Evolutionary conservation across 1,284 basidiomycete genomes (phyloP).

Genomic region (Trichosporon coremiiforme): DNA sequence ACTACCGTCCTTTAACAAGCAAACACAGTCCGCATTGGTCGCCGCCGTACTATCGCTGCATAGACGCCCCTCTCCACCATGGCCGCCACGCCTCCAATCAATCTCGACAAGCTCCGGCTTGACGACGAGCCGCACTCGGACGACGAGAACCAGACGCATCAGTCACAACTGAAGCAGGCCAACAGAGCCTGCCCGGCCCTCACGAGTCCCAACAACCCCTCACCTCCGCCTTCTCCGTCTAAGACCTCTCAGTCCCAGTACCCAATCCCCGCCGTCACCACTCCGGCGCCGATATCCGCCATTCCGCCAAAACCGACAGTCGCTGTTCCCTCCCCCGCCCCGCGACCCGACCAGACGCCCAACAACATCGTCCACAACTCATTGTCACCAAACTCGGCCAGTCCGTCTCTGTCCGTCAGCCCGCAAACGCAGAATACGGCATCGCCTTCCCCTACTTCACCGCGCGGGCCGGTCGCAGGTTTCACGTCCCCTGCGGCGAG

Average conservation of each 20-base stretch:
- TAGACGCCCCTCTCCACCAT: background rate
- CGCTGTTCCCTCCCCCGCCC: background rate
- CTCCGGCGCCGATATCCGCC: background rate
- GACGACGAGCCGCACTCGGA: background rate
- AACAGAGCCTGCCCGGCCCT: background rate
- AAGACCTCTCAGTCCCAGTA: background rate
- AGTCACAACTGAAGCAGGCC: background rate
- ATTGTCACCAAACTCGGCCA: background rate
- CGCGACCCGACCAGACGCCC: background rate
- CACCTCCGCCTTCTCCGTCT: background rate
- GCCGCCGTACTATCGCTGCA: background rate
- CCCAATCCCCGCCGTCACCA: background rate
- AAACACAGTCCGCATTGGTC: background rate
- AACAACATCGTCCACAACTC: background rate
- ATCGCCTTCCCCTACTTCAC: background rate
- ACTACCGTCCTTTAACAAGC: background rate
- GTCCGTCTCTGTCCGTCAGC: background rate
- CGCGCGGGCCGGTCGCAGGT: background rate
- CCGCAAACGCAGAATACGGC: background rate
- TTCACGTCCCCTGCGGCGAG: background rate
- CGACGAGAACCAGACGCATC: background rate
- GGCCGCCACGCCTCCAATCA: background rate
- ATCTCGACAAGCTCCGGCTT: slow-evolving; percentile 1
- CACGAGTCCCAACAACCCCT: background rate
- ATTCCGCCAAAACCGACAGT: background rate